These are phyloP conservation scores for Ophiostoma piceae DNA, from an alignment of 2,329 filamentous ascomycete species.

Conservation along the genomic window DNA sequence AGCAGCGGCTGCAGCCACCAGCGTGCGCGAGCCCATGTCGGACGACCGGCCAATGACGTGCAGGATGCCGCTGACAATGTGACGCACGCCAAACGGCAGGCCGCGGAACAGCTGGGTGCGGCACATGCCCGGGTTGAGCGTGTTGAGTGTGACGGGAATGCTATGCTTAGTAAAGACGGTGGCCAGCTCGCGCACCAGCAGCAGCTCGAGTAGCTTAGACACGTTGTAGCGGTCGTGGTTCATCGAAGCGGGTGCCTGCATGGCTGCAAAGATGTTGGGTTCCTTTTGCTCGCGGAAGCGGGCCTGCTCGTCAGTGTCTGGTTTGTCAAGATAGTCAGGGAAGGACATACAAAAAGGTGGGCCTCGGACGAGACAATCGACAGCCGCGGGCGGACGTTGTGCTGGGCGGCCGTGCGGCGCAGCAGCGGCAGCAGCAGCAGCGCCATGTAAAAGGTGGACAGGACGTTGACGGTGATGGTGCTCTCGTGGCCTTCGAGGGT, in stretches of 20 bases:
- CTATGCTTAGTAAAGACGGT: conserved; percentile 31
- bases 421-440: conserved; percentile 42
- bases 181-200: conserved; percentile 36
- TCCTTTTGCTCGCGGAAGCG: conserved; percentile 34
- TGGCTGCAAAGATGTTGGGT: conserved; percentile 34
- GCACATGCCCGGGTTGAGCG: conserved; percentile 40
- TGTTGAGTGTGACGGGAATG: conserved; percentile 38
- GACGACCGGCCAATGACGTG: conserved; percentile 35
- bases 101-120: conserved; percentile 38
- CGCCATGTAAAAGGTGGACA: conserved; percentile 43
- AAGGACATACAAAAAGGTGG: conserved; percentile 31
- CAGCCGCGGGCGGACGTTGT: conserved; percentile 36
- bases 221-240: conserved; percentile 35
- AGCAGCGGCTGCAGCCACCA: conserved; percentile 37
- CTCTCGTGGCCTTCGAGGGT: conserved; percentile 37
- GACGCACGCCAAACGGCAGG: conserved; percentile 32
- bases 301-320: conserved; percentile 28
- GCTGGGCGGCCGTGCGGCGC: conserved; percentile 34
- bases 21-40: conserved; percentile 39
- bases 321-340: background rate
- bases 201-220: conserved; percentile 36
- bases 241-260: conserved; percentile 32
- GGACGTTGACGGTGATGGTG: conserved; percentile 44
- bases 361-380: conserved; percentile 40
- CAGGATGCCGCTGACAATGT: conserved; percentile 24